These are phyloP conservation scores for Fusarium falciforme DNA, from an alignment of 2,329 filamentous ascomycete genomes.

Conservation along the genomic window DNA sequence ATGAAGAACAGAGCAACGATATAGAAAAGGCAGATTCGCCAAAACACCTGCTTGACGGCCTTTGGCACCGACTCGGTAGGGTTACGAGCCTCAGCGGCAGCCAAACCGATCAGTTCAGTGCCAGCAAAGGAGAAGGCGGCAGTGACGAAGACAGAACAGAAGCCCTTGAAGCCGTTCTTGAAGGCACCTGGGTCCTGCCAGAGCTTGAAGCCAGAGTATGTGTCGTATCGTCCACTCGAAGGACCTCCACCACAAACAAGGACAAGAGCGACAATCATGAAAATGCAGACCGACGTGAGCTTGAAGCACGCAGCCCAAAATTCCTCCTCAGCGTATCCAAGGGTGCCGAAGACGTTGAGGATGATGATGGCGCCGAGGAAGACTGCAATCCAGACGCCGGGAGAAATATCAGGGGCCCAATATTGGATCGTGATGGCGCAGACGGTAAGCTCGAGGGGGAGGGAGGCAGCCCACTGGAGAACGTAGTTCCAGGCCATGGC, in stretches of 20 bases:
- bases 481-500: conserved; percentile 63
- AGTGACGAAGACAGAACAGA: conserved; percentile 76
- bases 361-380: conserved; percentile 63
- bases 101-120: conserved; percentile 76
- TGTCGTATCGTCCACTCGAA: conserved; percentile 54
- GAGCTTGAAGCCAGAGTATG: conserved; percentile 55
- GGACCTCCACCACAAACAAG: conserved; percentile 69
- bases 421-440: conserved; percentile 57
- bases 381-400: conserved; percentile 54
- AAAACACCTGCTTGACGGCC: conserved; percentile 81
- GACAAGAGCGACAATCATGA: conserved; percentile 71
- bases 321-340: conserved; percentile 66
- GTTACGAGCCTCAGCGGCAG: conserved; percentile 75
- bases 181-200: conserved; percentile 61
- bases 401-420: conserved; percentile 54
- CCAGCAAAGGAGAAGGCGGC: conserved; percentile 77
- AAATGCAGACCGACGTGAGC: conserved; percentile 66
- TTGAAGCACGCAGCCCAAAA: conserved; percentile 67
- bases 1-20: conserved; percentile 61
- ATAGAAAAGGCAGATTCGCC: conserved; percentile 63
- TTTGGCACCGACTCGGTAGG: conserved; percentile 78
- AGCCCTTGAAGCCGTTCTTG: conserved; percentile 77
- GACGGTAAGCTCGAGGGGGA: conserved; percentile 56
- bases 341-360: conserved; percentile 67
- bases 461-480: conserved; percentile 56